Evolutionary conservation across 371 early-diverging fungal genomes (phyloP).

Genomic region (Mucor piriformis): DNA sequence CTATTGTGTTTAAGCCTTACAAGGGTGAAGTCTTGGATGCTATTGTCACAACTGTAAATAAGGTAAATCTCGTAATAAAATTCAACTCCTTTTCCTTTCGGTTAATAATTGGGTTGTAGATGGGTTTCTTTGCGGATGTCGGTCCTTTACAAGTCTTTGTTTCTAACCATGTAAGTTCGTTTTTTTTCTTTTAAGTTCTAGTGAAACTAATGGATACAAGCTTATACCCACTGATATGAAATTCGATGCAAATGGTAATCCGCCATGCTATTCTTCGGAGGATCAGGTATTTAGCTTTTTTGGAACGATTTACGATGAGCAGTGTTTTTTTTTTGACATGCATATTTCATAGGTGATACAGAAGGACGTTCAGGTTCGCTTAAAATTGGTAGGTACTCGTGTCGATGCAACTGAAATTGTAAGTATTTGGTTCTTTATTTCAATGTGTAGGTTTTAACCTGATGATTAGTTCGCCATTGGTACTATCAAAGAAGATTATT

Average conservation of each 20-base stretch:
- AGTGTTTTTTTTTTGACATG: not conserved
- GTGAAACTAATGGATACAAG: constrained; percentile 37
- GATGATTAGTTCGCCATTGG: constrained; percentile 82
- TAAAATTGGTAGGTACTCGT: constrained; percentile 94
- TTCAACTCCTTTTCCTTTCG: not conserved
- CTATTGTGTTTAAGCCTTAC: constrained; percentile 97
- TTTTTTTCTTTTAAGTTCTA: not conserved
- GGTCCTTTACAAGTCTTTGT: constrained; percentile 98
- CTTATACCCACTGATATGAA: constrained; percentile 88
- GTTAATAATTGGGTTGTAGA: constrained; percentile 42
- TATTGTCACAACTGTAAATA: constrained; percentile 92
- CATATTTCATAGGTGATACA: constrained; percentile 71
- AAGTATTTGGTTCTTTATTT: constrained; percentile 36
- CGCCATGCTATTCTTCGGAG: constrained; percentile 85
- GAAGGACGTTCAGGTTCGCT: constrained; percentile 85
- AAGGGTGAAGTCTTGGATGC: constrained; percentile 98
- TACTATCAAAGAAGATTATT: constrained; percentile 95
- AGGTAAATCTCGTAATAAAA: constrained; percentile 55
- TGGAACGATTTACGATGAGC: not conserved
- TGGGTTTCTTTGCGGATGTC: constrained; percentile 97
- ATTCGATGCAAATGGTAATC: constrained; percentile 87
- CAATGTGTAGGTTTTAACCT: not conserved
- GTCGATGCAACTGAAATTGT: constrained; percentile 95
- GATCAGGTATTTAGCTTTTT: constrained; percentile 67
- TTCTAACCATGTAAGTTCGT: constrained; percentile 72